Conservation (phyloP, 768 basidiomycete genomes). For the Phylloporus scabripes region DNA sequence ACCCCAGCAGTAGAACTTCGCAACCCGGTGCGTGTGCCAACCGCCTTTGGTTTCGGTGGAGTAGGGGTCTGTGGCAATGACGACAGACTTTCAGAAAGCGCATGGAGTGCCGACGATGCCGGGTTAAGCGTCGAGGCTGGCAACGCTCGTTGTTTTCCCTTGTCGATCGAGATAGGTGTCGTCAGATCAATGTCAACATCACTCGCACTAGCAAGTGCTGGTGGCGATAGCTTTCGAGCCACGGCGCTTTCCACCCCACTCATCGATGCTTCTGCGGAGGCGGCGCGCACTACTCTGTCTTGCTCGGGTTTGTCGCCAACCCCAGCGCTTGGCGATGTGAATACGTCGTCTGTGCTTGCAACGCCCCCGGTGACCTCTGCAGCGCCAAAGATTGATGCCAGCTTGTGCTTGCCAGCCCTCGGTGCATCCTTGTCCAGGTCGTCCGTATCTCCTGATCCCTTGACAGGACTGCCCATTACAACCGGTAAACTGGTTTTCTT, state of each 20-base stretch:
- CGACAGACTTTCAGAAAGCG: constrained; percentile 59
- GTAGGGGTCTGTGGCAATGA: constrained; percentile 40
- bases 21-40: constrained; percentile 49
- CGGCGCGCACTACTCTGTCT: constrained; percentile 5
- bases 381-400: neutral
- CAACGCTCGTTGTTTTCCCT: constrained; percentile 18
- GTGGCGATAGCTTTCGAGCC: constrained; percentile 13
- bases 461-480: constrained; percentile 44
- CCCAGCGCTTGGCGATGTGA: constrained; percentile 1
- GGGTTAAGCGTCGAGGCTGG: constrained; percentile 21
- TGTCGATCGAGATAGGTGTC: constrained; percentile 13
- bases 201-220: constrained; percentile 2
- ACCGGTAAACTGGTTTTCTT: constrained; percentile 41
- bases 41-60: constrained; percentile 23
- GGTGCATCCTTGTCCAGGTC: neutral
- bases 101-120: constrained; percentile 43
- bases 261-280: constrained; percentile 8
- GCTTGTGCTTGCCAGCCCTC: neutral
- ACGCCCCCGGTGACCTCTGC: neutral
- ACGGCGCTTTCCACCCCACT: neutral
- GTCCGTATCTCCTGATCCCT: constrained; percentile 24
- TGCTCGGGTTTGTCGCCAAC: neutral
- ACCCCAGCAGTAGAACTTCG: constrained; percentile 36
- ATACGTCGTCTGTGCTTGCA: constrained; percentile 5
- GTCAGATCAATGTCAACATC: constrained; percentile 12